Evolutionary conservation across 306 rosid species (phyloP).

Genomic region (Comarum palustre): DNA sequence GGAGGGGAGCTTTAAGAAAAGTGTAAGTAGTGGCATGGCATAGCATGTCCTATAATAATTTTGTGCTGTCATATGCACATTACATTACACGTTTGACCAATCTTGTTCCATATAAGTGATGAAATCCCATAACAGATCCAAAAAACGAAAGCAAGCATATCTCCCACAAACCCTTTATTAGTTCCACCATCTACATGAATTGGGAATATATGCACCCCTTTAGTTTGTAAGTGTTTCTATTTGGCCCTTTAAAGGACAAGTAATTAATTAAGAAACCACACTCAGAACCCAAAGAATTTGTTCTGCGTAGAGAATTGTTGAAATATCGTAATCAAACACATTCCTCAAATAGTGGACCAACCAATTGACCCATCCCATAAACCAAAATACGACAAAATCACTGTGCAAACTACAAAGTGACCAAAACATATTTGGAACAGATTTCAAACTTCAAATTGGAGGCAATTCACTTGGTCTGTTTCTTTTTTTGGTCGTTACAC

Average conservation of each 20-base stretch:
- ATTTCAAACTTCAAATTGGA: background rate
- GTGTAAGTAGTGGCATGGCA: background rate
- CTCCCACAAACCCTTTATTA: background rate
- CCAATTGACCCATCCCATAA: background rate
- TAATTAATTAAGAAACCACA: background rate
- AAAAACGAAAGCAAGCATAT: conserved; percentile 4
- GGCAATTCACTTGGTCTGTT: background rate
- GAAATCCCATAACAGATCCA: conserved; percentile 17
- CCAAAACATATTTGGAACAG: background rate
- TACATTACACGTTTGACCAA: conserved; percentile 37
- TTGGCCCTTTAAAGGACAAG: background rate
- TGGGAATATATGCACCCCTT: conserved; percentile 5
- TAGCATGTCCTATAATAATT: conserved; percentile 13
- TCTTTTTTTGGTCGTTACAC: no score
- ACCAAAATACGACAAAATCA: background rate
- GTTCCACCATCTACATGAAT: background rate
- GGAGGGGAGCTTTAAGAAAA: conserved; percentile 5
- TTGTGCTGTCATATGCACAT: conserved; percentile 24
- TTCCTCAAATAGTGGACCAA: conserved; percentile 2
- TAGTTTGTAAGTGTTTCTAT: no score
- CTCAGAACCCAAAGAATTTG: background rate
- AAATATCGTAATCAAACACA: background rate
- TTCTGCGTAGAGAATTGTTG: background rate
- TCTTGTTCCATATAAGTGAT: conserved; percentile 37
- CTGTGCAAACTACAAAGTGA: background rate